Base-by-base conservation (phyloP, 108 stramenopile species). In the Asterionellopsis glacialis region DNA sequence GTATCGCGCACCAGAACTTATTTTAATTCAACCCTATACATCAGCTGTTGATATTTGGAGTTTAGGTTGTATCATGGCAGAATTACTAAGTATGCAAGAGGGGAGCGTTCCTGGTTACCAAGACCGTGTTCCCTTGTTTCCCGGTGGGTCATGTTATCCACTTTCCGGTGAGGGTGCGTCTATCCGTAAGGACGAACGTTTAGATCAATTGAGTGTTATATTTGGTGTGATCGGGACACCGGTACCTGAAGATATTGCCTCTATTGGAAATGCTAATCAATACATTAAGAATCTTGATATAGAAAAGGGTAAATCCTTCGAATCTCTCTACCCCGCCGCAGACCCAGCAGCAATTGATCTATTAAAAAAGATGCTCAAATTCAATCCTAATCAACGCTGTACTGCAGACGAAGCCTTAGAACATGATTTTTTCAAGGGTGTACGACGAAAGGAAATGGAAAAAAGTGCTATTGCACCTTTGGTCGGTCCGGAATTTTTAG, bases 1-100 rank as follows among this genome's bases (percentile, higher is more conserved):
- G 99, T 99, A 99, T 73, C 76, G 99, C 26, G 96, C 98, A 21
- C 99, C 99, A 11, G 99, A 99, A 69, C 72, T 98, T 25, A 97
- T 98, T 49, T 69, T 99, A 28, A 83, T 95, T 56, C 93, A 97
- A 66, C 93, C 95, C 0, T 99, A 99, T 77, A 84, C 91, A 33
- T 85, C 87, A 11, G 95, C 96, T 1, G 98, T 99, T 45, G 98
- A 99, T 65, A 87, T 97, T 55, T 97, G 96, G 98, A 94, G 87
- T 66, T 42, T 95, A 23, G 93, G 93, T n/a, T 95, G 93, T 59
- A 95, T 95, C 55, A 73, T 95, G 42, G 93, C 82, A 22, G 93
- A 95, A 62, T 74, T 95, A 22, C 53, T 95, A 42, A 88, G 88
- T 51, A 95, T 95, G 93, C 95, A 98, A 82, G 87, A 93, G 72